phyloP scores from a whole-genome alignment of 164 flowering plant genomes.

The Tetracentron sinense region DNA sequence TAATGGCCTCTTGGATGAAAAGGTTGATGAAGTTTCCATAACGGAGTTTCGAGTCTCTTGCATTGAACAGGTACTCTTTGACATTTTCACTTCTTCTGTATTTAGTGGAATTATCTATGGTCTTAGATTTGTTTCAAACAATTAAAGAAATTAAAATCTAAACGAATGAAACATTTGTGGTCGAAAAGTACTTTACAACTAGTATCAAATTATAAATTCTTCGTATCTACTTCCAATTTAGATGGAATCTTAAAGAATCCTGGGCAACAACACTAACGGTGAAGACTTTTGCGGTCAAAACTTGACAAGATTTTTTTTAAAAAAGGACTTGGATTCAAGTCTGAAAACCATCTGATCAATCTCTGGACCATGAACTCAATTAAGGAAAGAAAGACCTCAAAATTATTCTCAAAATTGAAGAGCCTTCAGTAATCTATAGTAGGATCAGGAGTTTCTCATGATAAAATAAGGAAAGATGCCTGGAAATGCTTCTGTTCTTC shows the following conservation, averaged over 20 bases:
- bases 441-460: neutral
- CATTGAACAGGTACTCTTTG: constrained; percentile 66
- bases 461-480: neutral
- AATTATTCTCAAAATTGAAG: too few relatives aligned
- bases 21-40: constrained; percentile 69
- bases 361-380: too few relatives aligned
- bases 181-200: too few relatives aligned
- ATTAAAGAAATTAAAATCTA: too few relatives aligned
- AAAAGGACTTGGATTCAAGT: neutral
- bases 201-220: too few relatives aligned
- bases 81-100: neutral
- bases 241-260: too few relatives aligned
- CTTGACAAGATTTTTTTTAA: neutral
- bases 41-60: constrained; percentile 71
- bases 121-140: neutral
- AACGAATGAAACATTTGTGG: neutral
- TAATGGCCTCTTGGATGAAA: constrained; percentile 69
- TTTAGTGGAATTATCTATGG: neutral
- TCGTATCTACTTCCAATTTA: too few relatives aligned
- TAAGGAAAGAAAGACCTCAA: too few relatives aligned
- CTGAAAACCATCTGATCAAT: too few relatives aligned
- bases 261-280: neutral
- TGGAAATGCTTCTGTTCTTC: neutral
- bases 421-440: neutral
- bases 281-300: neutral